phyloP scores from a whole-genome alignment of 768 basidiomycete species.

The Rubroboletus satanas region DNA sequence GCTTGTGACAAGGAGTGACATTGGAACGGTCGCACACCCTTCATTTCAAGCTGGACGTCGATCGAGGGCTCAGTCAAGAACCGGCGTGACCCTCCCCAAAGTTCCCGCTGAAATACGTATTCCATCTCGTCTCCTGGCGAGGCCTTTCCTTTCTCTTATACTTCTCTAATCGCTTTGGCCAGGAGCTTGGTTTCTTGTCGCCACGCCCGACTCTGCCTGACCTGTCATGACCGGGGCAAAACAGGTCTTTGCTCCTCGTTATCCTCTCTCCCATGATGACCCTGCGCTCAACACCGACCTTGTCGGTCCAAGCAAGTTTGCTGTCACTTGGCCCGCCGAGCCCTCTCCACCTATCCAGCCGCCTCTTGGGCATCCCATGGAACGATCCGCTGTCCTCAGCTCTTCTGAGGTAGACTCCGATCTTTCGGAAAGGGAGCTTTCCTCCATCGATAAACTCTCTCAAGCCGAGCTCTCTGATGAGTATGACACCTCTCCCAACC shows the following conservation, averaged over 20 bases:
- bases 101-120: slow-evolving; percentile 11
- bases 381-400: slow-evolving; percentile 41
- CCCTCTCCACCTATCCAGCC: slow-evolving; percentile 37
- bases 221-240: slow-evolving; percentile 28
- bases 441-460: slow-evolving; percentile 29
- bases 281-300: slow-evolving; percentile 44
- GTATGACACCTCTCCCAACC: slow-evolving; percentile 23
- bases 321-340: slow-evolving; percentile 54
- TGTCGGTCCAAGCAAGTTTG: slow-evolving; percentile 53
- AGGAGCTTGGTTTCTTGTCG: slow-evolving; percentile 16
- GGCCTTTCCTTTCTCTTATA: slow-evolving; percentile 12
- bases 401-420: slow-evolving; percentile 53
- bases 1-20: slow-evolving; percentile 29
- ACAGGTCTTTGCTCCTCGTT: slow-evolving; percentile 48
- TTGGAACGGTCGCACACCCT: slow-evolving; percentile 11
- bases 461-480: slow-evolving; percentile 33
- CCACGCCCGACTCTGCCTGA: not conserved
- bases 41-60: slow-evolving; percentile 25
- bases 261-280: slow-evolving; percentile 40
- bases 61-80: slow-evolving; percentile 26
- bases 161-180: slow-evolving; percentile 9
- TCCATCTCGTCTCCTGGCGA: slow-evolving; percentile 28
- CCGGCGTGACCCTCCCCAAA: slow-evolving; percentile 10
- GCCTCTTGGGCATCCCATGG: slow-evolving; percentile 29
- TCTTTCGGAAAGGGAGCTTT: slow-evolving; percentile 43